Conservation (phyloP, 2,329 filamentous ascomycete genomes). For the Sporothrix pseudoabietina region DNA sequence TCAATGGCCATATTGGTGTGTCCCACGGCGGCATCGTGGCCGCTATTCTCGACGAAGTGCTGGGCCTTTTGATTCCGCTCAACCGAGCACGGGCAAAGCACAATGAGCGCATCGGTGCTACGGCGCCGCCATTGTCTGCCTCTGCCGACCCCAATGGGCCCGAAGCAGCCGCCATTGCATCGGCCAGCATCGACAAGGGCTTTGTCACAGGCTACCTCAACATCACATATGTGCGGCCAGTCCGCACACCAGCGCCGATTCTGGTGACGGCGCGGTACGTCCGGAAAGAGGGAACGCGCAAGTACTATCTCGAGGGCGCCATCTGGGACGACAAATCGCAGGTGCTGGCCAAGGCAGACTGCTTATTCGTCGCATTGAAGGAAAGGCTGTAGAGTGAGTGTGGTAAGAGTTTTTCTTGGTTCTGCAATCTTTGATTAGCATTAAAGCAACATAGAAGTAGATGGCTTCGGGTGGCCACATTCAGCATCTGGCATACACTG, state of each 20-base stretch:
- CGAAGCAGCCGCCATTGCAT: conserved; percentile 30
- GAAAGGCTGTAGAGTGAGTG: conserved; percentile 32
- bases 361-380: conserved; percentile 47
- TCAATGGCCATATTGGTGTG: conserved; percentile 57
- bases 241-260: conserved; percentile 53
- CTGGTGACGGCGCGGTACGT: conserved; percentile 50
- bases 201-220: conserved; percentile 59
- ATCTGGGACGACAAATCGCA: conserved; percentile 53
- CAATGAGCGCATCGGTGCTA: conserved; percentile 17
- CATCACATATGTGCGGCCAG: conserved; percentile 55
- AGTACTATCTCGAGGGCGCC: conserved; percentile 53
- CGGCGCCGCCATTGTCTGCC: neutral
- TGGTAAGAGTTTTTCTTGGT: neutral
- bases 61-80: conserved; percentile 53
- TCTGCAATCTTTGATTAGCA: neutral
- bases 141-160: neutral
- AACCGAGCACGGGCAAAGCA: conserved; percentile 40
- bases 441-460: neutral
- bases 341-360: conserved; percentile 55
- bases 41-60: conserved; percentile 60
- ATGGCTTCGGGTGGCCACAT: neutral
- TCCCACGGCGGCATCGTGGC: conserved; percentile 62
- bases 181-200: conserved; percentile 34
- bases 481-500: neutral
- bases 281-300: conserved; percentile 54